Evolutionary conservation across 225 moss, liverwort and hornwort species (phyloP).

Genomic region (Physcomitrium patens): DNA sequence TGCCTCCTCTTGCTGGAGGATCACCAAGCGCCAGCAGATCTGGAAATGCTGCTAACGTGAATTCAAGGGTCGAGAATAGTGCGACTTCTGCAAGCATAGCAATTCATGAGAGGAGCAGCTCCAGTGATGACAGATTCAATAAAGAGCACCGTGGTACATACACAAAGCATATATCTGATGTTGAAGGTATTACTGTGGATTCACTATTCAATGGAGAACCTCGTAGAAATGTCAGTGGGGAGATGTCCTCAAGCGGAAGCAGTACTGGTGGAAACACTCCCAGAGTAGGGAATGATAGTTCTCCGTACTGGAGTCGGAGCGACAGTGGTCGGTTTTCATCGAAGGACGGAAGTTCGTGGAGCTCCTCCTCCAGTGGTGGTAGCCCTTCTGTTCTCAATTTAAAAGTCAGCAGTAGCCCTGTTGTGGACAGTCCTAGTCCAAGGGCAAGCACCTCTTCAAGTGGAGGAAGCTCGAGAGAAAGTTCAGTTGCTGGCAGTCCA

Average conservation of each 20-base stretch:
- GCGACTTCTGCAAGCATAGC: slow-evolving; percentile 33
- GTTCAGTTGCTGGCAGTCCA: slow-evolving; percentile 58
- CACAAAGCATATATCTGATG: slow-evolving; percentile 53
- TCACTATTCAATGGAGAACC: slow-evolving; percentile 45
- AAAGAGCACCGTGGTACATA: slow-evolving; percentile 42
- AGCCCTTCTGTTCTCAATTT: slow-evolving; percentile 50
- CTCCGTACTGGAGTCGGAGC: slow-evolving; percentile 55
- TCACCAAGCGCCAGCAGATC: slow-evolving; percentile 39
- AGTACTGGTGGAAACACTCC: slow-evolving; percentile 52
- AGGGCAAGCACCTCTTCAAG: slow-evolving; percentile 54
- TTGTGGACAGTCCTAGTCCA: slow-evolving; percentile 52
- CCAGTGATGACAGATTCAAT: slow-evolving; percentile 41
- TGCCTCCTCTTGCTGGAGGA: slow-evolving; percentile 49
- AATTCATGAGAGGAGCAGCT: slow-evolving; percentile 45
- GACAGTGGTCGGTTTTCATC: slow-evolving; percentile 62
- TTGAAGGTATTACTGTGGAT: slow-evolving; percentile 45
- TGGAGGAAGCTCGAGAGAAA: slow-evolving; percentile 57
- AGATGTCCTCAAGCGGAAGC: slow-evolving; percentile 59
- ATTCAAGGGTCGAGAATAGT: slow-evolving; percentile 29
- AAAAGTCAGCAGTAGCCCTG: slow-evolving; percentile 52
- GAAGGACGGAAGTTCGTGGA: slow-evolving; percentile 45
- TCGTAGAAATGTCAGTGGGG: slow-evolving; percentile 53
- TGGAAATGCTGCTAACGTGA: slow-evolving; percentile 26
- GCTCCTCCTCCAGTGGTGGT: slow-evolving; percentile 44
- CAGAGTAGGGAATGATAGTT: slow-evolving; percentile 49